Percentiles rank a stretch among this genome's conserved stretches.
These are phyloP conservation scores for Penicillium sp. DNA, from an alignment of 2,329 filamentous ascomycete genomes.

Conservation along the genomic window DNA sequence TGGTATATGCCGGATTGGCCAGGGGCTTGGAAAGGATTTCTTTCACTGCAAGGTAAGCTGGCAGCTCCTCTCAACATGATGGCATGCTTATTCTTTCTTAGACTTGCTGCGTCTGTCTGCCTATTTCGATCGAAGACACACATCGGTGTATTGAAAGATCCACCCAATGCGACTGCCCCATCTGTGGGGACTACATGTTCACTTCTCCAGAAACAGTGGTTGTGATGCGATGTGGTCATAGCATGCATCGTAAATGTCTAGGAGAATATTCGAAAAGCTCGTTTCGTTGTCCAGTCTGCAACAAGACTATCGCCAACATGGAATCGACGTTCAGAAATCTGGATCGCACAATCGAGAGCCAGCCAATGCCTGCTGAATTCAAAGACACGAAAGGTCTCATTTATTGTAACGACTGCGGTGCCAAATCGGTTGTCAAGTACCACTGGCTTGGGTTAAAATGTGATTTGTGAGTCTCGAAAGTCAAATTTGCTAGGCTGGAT, in stretches of 20 bases:
- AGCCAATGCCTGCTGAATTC: conserved; percentile 90
- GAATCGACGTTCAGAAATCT: conserved; percentile 90
- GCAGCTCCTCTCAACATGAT: neutral
- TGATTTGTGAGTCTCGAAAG: conserved; percentile 48
- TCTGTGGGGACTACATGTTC: conserved; percentile 96
- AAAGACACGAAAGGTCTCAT: conserved; percentile 77
- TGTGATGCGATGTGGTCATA: conserved; percentile 94
- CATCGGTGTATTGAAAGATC: conserved; percentile 95
- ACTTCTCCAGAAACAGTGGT: conserved; percentile 85
- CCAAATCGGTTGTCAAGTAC: conserved; percentile 81
- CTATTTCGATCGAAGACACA: conserved; percentile 77
- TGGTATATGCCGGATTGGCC: conserved; percentile 88
- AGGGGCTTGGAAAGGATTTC: conserved; percentile 93
- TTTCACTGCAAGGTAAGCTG: conserved; percentile 87
- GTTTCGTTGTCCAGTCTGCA: conserved; percentile 96
- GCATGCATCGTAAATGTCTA: conserved; percentile 89
- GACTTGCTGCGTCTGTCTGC: conserved; percentile 92
- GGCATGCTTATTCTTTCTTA: conserved; percentile 37
- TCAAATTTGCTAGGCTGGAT: neutral
- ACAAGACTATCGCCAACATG: conserved; percentile 96
- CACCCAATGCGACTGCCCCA: conserved; percentile 93
- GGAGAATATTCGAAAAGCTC: conserved; percentile 83
- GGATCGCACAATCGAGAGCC: conserved; percentile 79
- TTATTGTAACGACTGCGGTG: conserved; percentile 92
- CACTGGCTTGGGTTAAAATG: conserved; percentile 97